A percentile compares a stretch with the other conserved stretches of the same genome.
Conservation (phyloP, 202 grass and related monocot species). For the Cymbopogon flexuosus region DNA sequence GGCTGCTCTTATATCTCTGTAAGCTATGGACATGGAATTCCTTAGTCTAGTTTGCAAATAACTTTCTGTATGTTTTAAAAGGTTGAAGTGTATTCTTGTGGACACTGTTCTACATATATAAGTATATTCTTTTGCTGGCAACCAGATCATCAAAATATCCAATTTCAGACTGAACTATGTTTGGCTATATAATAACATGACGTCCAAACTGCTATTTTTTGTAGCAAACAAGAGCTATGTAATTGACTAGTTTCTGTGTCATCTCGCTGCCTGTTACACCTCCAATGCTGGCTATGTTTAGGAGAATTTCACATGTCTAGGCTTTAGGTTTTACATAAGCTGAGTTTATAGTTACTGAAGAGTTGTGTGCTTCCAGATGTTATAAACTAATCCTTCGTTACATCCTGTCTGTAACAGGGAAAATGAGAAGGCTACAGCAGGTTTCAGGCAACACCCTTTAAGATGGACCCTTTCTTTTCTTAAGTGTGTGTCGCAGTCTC, state of each 20-base stretch:
- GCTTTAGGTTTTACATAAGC: background rate
- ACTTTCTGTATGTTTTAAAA: background rate
- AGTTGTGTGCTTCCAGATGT: background rate
- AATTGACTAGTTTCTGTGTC: background rate
- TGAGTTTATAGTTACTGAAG: background rate
- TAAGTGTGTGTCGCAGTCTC: conserved; percentile 48
- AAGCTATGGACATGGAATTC: conserved; percentile 25
- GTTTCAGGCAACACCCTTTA: conserved; percentile 51
- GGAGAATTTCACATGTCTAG: background rate
- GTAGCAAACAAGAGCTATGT: background rate
- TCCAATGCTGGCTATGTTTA: background rate
- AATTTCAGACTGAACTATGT: background rate
- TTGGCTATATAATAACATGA: background rate
- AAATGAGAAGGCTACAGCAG: conserved; percentile 44
- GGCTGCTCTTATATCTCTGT: conserved; percentile 66
- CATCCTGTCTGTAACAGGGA: conserved; percentile 51
- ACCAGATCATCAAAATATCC: background rate
- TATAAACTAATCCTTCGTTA: background rate
- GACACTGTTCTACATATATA: background rate
- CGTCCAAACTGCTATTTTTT: background rate
- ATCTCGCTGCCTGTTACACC: background rate
- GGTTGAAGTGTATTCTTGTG: background rate
- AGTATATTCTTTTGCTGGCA: background rate
- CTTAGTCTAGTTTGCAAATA: background rate
- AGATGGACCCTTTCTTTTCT: conserved; percentile 93